Percentiles rank a stretch among this genome's conserved stretches.
Evolutionary conservation across 2,329 filamentous ascomycete species (phyloP).

Genomic region (Calonectria pseudoturangicola): DNA sequence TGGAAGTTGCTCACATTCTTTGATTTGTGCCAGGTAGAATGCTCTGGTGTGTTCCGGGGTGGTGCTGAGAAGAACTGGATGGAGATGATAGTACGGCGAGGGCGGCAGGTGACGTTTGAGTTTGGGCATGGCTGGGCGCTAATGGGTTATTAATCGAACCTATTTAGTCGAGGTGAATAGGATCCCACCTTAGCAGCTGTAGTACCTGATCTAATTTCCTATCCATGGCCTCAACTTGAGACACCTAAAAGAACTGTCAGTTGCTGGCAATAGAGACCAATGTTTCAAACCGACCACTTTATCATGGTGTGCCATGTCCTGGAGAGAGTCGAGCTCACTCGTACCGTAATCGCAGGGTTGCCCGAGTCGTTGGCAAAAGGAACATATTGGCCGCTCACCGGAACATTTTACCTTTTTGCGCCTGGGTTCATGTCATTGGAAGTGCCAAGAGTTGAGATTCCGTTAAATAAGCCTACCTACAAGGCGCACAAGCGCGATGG

Average conservation of each 20-base stretch:
- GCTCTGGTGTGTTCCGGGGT: too few relatives aligned
- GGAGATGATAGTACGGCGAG: too few relatives aligned
- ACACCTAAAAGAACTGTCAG: constrained; percentile 47
- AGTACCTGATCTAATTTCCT: constrained; percentile 48
- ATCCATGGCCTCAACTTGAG: constrained; percentile 58
- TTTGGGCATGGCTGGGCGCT: too few relatives aligned
- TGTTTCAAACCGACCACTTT: constrained; percentile 3
- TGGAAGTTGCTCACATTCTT: too few relatives aligned
- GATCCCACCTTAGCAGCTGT: neutral
- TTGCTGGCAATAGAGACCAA: too few relatives aligned
- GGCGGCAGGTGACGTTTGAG: too few relatives aligned
- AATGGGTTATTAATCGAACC: neutral
- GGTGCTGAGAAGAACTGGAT: neutral
- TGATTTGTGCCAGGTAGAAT: constrained; percentile 20
- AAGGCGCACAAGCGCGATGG: neutral
- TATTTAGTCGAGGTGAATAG: neutral
- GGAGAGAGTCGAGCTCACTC: constrained; percentile 7
- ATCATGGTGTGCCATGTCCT: constrained; percentile 38
- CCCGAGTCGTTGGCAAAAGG: constrained; percentile 45
- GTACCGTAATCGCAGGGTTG: constrained; percentile 32
- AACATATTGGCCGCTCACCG: constrained; percentile 45
- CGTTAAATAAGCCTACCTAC: neutral
- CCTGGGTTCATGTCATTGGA: constrained; percentile 20
- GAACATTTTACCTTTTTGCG: constrained; percentile 50
- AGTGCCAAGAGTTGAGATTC: too few relatives aligned